phyloP scores from a whole-genome alignment of 768 basidiomycete genomes.

The Crucibulum laeve region DNA sequence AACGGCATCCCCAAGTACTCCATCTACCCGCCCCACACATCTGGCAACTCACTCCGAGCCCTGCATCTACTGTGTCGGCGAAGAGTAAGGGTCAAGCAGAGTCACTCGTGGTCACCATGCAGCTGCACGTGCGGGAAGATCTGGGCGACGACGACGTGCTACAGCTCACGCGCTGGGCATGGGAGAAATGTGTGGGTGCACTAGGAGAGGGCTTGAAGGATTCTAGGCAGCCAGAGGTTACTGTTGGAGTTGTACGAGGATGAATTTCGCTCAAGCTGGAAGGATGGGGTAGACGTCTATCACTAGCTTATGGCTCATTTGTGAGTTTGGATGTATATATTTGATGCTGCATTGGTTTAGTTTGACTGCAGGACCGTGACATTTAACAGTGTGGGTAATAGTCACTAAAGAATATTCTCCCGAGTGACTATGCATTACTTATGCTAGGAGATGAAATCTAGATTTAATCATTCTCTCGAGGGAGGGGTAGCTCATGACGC shows the following conservation, averaged over 20 bases:
- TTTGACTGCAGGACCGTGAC: not conserved
- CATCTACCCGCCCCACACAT: slow-evolving; percentile 85
- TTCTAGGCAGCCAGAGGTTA: slow-evolving; percentile 59
- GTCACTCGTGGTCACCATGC: slow-evolving; percentile 69
- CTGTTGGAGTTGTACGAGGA: slow-evolving; percentile 68
- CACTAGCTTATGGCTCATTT: not conserved
- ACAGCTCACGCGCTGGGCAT: slow-evolving; percentile 70
- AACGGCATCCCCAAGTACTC: slow-evolving; percentile 77
- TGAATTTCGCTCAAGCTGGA: slow-evolving; percentile 14
- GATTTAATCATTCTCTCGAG: too few species aligned
- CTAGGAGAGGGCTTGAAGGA: slow-evolving; percentile 33
- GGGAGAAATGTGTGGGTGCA: slow-evolving; percentile 58
- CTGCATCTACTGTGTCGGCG: slow-evolving; percentile 13
- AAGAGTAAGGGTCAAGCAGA: slow-evolving; percentile 12
- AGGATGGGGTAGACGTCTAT: not conserved
- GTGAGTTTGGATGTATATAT: not conserved
- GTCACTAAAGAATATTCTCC: too few species aligned
- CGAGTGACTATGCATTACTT: too few species aligned
- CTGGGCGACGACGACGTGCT: slow-evolving; percentile 70
- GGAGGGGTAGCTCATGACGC: too few species aligned
- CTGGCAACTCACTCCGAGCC: slow-evolving; percentile 72
- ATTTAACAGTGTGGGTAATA: not conserved
- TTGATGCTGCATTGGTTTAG: not conserved
- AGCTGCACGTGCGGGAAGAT: slow-evolving; percentile 68
- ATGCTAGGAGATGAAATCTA: too few species aligned